Conservation (phyloP, 2,329 filamentous ascomycete species). For the Sarocladiaceae sp. region DNA sequence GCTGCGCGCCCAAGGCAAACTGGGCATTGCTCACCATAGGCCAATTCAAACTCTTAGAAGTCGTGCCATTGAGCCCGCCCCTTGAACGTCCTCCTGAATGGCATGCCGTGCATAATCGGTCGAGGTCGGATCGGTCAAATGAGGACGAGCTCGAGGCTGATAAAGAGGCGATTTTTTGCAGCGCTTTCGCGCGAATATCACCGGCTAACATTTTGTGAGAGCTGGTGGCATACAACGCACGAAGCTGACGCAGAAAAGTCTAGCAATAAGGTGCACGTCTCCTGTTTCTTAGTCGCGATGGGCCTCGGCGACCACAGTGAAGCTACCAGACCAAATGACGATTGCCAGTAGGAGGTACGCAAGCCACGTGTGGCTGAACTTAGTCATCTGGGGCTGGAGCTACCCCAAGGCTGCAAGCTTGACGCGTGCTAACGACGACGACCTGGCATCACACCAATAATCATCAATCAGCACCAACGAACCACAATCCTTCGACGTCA, state of each 20-base stretch:
- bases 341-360: slow-evolving; percentile 19
- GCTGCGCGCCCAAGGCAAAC: background rate
- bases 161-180: slow-evolving; percentile 62
- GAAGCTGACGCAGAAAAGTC: too few species aligned
- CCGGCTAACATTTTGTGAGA: slow-evolving; percentile 40
- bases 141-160: slow-evolving; percentile 52
- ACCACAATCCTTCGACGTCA: slow-evolving; percentile 13
- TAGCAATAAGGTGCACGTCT: too few species aligned
- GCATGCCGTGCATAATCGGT: slow-evolving; percentile 56
- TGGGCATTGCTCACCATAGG: slow-evolving; percentile 50
- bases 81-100: slow-evolving; percentile 40
- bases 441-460: slow-evolving; percentile 19
- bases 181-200: slow-evolving; percentile 57
- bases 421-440: slow-evolving; percentile 32
- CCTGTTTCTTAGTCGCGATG: too few species aligned
- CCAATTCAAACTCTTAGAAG: slow-evolving; percentile 13
- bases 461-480: slow-evolving; percentile 12
- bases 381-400: slow-evolving; percentile 35
- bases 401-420: slow-evolving; percentile 50
- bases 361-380: slow-evolving; percentile 19
- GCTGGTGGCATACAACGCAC: too few species aligned
- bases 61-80: slow-evolving; percentile 45
- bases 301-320: too few species aligned
- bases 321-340: slow-evolving; percentile 17
- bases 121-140: slow-evolving; percentile 60